Percentiles rank a stretch among this genome's conserved stretches.
phyloP scores from a whole-genome alignment of 2,329 filamentous ascomycete species.

The Cyphellophora attinorum region DNA sequence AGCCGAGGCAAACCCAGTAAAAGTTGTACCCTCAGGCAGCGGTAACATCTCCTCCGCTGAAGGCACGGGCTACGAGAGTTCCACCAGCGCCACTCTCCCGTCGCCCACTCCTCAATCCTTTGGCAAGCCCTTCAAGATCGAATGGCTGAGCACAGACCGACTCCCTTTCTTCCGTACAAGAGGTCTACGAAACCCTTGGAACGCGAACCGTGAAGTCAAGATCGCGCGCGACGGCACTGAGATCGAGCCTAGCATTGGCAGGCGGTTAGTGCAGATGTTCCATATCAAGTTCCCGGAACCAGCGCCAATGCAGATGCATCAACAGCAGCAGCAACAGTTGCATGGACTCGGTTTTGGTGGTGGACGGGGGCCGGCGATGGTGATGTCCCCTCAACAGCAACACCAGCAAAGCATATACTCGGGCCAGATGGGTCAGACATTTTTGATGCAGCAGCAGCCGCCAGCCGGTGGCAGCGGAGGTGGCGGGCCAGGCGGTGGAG shows the following conservation, averaged over 20 bases:
- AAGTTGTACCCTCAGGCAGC: too few relatives aligned
- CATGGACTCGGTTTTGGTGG: not conserved
- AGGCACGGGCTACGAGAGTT: constrained; percentile 13
- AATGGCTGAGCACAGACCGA: constrained; percentile 77
- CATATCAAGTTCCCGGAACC: constrained; percentile 10
- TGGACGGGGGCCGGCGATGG: too few relatives aligned
- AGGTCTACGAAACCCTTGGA: constrained; percentile 86
- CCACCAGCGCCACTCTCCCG: constrained; percentile 5
- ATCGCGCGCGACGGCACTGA: constrained; percentile 93
- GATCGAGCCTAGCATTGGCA: constrained; percentile 72
- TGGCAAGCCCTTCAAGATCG: constrained; percentile 83
- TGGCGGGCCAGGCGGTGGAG: too few relatives aligned
- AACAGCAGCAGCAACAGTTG: not conserved
- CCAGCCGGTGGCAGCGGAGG: too few relatives aligned
- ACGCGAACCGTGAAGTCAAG: constrained; percentile 89
- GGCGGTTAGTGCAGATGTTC: constrained; percentile 69
- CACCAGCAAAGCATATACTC: constrained; percentile 1
- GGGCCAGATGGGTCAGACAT: too few relatives aligned
- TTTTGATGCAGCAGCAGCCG: too few relatives aligned
- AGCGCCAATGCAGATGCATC: not conserved
- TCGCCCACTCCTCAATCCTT: constrained; percentile 49
- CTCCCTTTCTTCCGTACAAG: constrained; percentile 84
- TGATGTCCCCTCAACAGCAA: not conserved
- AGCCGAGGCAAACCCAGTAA: constrained; percentile 8
- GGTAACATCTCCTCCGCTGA: constrained; percentile 8